These are phyloP conservation scores for Eimeria maxima DNA, from an alignment of 169 alveolate species.

Conservation along the genomic window DNA sequence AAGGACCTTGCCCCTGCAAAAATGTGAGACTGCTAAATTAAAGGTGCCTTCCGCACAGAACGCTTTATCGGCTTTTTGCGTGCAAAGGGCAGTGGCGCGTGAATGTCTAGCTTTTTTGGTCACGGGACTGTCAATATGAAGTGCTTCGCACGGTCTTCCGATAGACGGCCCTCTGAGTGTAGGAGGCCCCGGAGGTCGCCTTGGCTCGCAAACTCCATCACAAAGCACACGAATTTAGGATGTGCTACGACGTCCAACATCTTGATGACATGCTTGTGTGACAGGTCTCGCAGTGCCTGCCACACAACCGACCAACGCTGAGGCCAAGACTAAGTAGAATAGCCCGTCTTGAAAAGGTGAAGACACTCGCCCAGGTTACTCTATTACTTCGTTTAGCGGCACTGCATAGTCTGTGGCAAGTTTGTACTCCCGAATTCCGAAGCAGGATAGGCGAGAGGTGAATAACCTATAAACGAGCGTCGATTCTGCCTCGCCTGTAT, in stretches of 20 bases:
- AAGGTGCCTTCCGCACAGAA: neutral
- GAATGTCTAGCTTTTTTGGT: neutral
- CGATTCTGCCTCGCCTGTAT: conserved; percentile 59
- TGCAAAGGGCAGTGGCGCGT: neutral
- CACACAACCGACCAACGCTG: neutral
- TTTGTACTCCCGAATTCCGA: neutral
- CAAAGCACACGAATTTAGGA: conserved; percentile 80
- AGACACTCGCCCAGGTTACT: neutral
- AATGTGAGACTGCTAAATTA: neutral
- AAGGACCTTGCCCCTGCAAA: conserved; percentile 85
- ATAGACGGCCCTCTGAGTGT: conserved; percentile 37
- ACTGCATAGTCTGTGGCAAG: neutral
- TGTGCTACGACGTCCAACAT: conserved; percentile 83
- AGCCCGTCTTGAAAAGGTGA: neutral
- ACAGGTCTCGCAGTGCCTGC: conserved; percentile 82
- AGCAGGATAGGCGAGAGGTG: neutral
- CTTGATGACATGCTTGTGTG: conserved; percentile 80
- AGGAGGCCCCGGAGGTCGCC: conserved; percentile 80
- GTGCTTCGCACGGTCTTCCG: conserved; percentile 73
- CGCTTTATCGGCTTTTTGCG: neutral
- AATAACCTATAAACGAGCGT: neutral
- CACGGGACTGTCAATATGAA: neutral
- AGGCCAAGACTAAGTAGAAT: neutral
- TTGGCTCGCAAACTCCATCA: conserved; percentile 82
- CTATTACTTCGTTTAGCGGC: neutral